These are phyloP conservation scores for Penicillium cinerascens DNA, from an alignment of 495 filamentous ascomycete species.

Conservation along the genomic window DNA sequence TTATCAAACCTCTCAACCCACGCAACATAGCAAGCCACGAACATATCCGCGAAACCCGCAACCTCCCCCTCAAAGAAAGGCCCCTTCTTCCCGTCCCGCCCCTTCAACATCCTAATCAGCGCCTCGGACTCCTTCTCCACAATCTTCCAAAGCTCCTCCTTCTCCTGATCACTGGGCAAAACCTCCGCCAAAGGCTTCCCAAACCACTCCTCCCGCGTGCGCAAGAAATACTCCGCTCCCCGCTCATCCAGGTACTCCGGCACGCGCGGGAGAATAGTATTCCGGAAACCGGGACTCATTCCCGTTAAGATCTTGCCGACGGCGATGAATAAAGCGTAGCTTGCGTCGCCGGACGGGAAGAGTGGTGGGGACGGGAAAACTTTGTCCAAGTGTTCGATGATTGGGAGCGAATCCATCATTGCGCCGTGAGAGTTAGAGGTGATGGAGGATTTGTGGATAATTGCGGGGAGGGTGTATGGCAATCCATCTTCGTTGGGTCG, in stretches of 20 bases:
- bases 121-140: constrained; percentile 12
- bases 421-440: constrained; percentile 24
- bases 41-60: constrained; percentile 27
- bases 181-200: constrained; percentile 34
- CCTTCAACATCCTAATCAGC: constrained; percentile 22
- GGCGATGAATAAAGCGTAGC: constrained; percentile 22
- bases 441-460: constrained; percentile 27
- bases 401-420: constrained; percentile 40
- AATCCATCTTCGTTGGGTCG: constrained; percentile 16
- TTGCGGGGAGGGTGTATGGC: constrained; percentile 40
- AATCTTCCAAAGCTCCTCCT: constrained; percentile 9
- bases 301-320: constrained; percentile 49
- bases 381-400: constrained; percentile 36
- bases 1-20: constrained; percentile 23
- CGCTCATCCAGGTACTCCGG: constrained; percentile 25
- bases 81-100: constrained; percentile 27
- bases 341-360: constrained; percentile 34
- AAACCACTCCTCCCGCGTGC: constrained; percentile 25
- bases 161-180: constrained; percentile 16
- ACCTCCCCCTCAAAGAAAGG: constrained; percentile 32
- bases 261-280: constrained; percentile 22
- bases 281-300: neutral
- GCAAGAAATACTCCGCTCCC: constrained; percentile 29
- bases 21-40: constrained; percentile 15
- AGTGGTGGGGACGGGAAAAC: constrained; percentile 28